Percentiles rank a stretch among this genome's conserved stretches.
Evolutionary conservation across 2,329 filamentous ascomycete species (phyloP).

Genomic region (Neophaeococcomyces mojaviensis): DNA sequence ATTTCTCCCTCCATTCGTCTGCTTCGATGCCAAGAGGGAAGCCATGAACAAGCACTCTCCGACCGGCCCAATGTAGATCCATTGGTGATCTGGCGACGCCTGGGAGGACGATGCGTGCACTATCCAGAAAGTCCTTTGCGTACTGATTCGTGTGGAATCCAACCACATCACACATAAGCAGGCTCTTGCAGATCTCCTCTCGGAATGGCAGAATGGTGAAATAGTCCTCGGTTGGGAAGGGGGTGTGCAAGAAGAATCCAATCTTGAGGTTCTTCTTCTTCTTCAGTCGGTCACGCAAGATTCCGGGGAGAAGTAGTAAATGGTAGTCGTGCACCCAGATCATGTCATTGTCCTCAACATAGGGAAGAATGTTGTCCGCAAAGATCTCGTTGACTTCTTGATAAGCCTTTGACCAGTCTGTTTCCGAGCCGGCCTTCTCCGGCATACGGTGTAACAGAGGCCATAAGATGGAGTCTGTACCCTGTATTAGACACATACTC

Average conservation of each 20-base stretch:
- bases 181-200: slow-evolving; percentile 70
- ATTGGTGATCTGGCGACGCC: too few species aligned
- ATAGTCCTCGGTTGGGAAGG: slow-evolving; percentile 87
- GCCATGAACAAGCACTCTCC: too few species aligned
- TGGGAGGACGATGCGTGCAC: too few species aligned
- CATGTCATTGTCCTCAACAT: slow-evolving; percentile 76
- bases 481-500: slow-evolving; percentile 1
- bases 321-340: slow-evolving; percentile 98
- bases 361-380: slow-evolving; percentile 70
- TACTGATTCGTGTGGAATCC: slow-evolving; percentile 99
- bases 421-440: slow-evolving; percentile 61
- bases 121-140: slow-evolving; percentile 81
- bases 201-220: slow-evolving; percentile 85
- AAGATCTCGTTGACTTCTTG: slow-evolving; percentile 82
- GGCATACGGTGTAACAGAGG: slow-evolving; percentile 94
- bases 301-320: slow-evolving; percentile 84
- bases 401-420: slow-evolving; percentile 72
- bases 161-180: slow-evolving; percentile 81
- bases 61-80: too few species aligned
- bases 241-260: slow-evolving; percentile 91
- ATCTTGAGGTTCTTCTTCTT: slow-evolving; percentile 76
- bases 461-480: slow-evolving; percentile 83
- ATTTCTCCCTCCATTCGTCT: too few species aligned
- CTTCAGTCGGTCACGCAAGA: slow-evolving; percentile 70
- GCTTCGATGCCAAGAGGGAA: too few species aligned